These are phyloP conservation scores for Starmera amethionina DNA, from an alignment of 805 yeast genomes.

Conservation along the genomic window DNA sequence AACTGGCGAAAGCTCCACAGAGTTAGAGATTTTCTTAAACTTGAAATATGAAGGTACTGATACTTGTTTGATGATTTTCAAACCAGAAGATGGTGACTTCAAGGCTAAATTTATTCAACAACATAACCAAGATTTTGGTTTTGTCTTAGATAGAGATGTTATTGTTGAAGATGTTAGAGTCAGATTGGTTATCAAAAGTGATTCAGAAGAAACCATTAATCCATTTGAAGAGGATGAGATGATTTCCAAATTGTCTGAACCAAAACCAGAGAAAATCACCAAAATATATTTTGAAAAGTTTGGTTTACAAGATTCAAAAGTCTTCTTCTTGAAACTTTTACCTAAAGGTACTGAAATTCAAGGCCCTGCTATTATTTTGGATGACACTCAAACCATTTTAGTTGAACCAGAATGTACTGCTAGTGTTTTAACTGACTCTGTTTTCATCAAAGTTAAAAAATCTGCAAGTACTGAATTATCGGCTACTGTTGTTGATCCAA, in stretches of 20 bases:
- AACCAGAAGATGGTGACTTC: slow-evolving; percentile 17
- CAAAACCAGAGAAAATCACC: slow-evolving; percentile 25
- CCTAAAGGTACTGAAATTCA: slow-evolving; percentile 19
- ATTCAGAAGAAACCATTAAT: background rate
- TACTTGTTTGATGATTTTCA: slow-evolving; percentile 29
- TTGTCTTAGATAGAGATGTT: slow-evolving; percentile 24
- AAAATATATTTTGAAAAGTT: slow-evolving; percentile 21
- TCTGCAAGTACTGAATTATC: slow-evolving; percentile 32
- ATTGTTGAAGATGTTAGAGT: slow-evolving; percentile 24
- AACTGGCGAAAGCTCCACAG: slow-evolving; percentile 15
- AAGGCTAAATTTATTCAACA: slow-evolving; percentile 17
- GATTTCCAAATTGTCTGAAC: slow-evolving; percentile 11
- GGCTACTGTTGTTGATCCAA: slow-evolving; percentile 32
- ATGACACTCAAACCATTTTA: slow-evolving; percentile 29
- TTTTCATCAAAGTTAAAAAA: slow-evolving; percentile 19
- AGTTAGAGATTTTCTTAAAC: slow-evolving; percentile 22
- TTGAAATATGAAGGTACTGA: slow-evolving; percentile 39
- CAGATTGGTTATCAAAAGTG: slow-evolving; percentile 9
- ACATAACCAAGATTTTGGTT: slow-evolving; percentile 28
- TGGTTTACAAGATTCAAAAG: slow-evolving; percentile 21
- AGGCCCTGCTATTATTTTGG: slow-evolving; percentile 31
- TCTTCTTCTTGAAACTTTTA: slow-evolving; percentile 21
- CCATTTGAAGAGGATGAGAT: slow-evolving; percentile 13
- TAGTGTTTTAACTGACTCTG: slow-evolving; percentile 25
- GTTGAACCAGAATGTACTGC: slow-evolving; percentile 28